Base-by-base conservation (phyloP, 192 early-diverging fungal genomes). In the Haplosporangium gracile region DNA sequence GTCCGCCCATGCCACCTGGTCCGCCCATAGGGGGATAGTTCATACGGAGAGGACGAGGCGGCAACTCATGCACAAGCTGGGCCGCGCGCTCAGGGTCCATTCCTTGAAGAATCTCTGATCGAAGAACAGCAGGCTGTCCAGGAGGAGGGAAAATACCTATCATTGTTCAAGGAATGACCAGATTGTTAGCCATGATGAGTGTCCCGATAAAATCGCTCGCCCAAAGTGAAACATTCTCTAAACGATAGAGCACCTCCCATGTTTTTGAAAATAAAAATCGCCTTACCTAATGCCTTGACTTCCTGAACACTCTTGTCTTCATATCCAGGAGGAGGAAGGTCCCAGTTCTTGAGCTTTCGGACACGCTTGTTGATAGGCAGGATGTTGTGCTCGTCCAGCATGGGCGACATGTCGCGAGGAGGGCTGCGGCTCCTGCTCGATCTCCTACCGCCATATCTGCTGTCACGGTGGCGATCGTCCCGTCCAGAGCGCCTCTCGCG, bases 331-430 rank as follows among this genome's bases (percentile, higher is more conserved):
- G 98, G 98, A 15, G 97, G 89, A 71, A 96, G 88, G 90, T 99
- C 98, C 98, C 98, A 99, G 85, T 95, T 93, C 75, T 94, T 93
- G 40, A 98, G 92, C 85, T 96, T 97, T 26, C 95, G 90, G 22
- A 88, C 88, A 72, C 96, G 87, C 79, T 95, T 90, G 81, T 97
- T 94, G 29, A 99, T 82, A 22, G 98, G 98, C 36, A 94, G 88
- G 10, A 95, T 90, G 45, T 73, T 89, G 53, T 78, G 80, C 49
- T 88, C 90, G 76, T 85, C 83, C 40, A 86, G 18, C 79, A 86
- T 68, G 36, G 84, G 84, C 24, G 84, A 82, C 86, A 85, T 82
- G 39, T 77, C 87, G 43, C 74, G 72, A 65, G 76, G 72, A 53
- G 74, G 88, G 86, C 83, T 78, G 68, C 90, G 88, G 72, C 91